phyloP scores from a whole-genome alignment of 352 stramenopile species.

The Phytopythium helicoides region DNA sequence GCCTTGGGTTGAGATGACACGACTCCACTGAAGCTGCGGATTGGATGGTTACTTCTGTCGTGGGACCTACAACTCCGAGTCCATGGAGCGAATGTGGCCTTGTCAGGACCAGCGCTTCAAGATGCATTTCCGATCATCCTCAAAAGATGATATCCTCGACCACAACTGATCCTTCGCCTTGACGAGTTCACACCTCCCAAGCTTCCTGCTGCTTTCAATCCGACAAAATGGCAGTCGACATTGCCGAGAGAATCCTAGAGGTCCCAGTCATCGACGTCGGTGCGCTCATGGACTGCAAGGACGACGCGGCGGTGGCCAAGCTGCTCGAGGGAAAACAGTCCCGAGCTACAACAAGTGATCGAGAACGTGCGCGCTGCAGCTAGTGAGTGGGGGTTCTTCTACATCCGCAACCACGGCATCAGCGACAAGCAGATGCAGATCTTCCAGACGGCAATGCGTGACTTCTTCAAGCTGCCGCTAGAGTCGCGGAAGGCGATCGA shows the following conservation, averaged over 20 bases:
- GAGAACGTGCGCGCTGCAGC: conserved; percentile 7
- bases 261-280: conserved; percentile 51
- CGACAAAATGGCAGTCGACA: no score
- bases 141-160: no score
- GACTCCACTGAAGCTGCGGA: no score
- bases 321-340: conserved; percentile 8
- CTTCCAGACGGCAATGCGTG: background rate
- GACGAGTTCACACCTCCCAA: no score
- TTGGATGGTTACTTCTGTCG: no score
- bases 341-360: conserved; percentile 30
- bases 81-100: no score
- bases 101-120: no score
- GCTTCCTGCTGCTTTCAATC: no score
- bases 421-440: background rate
- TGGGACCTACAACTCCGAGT: no score
- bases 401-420: conserved; percentile 7
- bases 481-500: background rate
- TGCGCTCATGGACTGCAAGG: conserved; percentile 32
- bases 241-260: conserved; percentile 1
- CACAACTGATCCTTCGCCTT: no score
- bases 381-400: conserved; percentile 8
- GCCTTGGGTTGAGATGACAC: no score
- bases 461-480: conserved; percentile 2
- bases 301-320: conserved; percentile 28
- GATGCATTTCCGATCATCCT: no score